Conservation (phyloP, 257 asterid species). For the Solanum chaucha region DNA sequence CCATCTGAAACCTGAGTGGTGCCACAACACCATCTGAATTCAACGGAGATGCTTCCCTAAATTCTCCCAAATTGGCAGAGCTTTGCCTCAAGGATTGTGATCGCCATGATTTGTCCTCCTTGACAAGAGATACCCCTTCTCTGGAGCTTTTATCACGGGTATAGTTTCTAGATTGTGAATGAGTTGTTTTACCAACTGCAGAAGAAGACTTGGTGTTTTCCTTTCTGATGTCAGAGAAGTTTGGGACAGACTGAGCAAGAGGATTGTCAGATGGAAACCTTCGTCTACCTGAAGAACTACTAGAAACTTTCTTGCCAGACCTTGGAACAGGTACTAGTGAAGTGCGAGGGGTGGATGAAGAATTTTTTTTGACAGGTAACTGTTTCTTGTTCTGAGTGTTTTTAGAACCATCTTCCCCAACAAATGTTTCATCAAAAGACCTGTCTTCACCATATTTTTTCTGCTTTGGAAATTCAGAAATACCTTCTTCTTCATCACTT, state of each 20-base stretch:
- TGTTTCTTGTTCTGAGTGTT: slow-evolving; percentile 42
- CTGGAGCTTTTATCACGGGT: slow-evolving; percentile 43
- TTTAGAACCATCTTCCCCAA: slow-evolving; percentile 32
- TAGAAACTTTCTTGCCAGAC: slow-evolving; percentile 42
- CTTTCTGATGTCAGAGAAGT: slow-evolving; percentile 67
- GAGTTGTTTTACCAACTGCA: slow-evolving; percentile 40
- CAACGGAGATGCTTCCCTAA: slow-evolving; percentile 27
- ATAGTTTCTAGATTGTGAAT: slow-evolving; percentile 46
- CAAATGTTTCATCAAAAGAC: slow-evolving; percentile 29
- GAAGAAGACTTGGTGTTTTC: slow-evolving; percentile 65
- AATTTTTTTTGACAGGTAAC: slow-evolving; percentile 28
- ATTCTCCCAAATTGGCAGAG: slow-evolving; percentile 37
- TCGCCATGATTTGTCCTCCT: slow-evolving; percentile 59
- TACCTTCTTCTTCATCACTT: slow-evolving; percentile 44
- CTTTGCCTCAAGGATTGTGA: slow-evolving; percentile 48
- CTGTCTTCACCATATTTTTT: slow-evolving; percentile 26
- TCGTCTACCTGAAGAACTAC: slow-evolving; percentile 39
- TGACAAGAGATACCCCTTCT: slow-evolving; percentile 37
- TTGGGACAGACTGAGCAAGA: slow-evolving; percentile 81
- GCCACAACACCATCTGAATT: slow-evolving; percentile 42
- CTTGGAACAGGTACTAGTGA: slow-evolving; percentile 44
- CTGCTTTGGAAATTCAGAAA: slow-evolving; percentile 36
- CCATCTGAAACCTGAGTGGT: slow-evolving; percentile 3
- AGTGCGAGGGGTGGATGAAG: slow-evolving; percentile 50
- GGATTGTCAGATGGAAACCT: slow-evolving; percentile 72